Base-by-base conservation (phyloP, 2,329 filamentous ascomycete genomes). In the Phoma sp. region DNA sequence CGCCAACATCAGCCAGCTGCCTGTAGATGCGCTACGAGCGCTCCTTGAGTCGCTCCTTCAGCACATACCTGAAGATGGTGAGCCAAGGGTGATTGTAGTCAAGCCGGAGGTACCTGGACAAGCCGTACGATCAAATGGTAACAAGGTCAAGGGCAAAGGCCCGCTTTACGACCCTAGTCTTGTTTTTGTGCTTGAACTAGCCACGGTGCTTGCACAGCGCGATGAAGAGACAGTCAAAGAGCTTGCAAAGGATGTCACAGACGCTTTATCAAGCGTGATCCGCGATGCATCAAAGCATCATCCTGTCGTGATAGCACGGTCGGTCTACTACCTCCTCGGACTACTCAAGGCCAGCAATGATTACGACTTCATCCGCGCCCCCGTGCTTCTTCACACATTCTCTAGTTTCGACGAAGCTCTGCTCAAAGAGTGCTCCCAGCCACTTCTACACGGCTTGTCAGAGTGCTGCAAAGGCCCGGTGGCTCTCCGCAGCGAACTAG, bases 131-230 rank as follows among this genome's bases (percentile, higher is more conserved):
- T 73, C 84, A 2, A 87, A 88, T 64, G 86, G 83, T 17, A 81
- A 83, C 38, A 88, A 87, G 62, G 61, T 74, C 7, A 76, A 82
- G 69, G 73, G 80, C 9, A 84, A 81, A 51, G 83, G 81, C 15
- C 84, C 88, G 3, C 80, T 82, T 12, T 99, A 99, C 69, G 92
- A 97, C 66, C 92, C 95, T 1, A 87, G 88, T 1, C 83, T 95
- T 46, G 88, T 96, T 0, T 99, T 96, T 69, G 84, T 96, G n/a
- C 81, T 99, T 10, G 95, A 99, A 70, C 83, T 98, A 56, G 90
- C 90, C 33, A 97, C 95, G 0, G 84, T 93, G 1, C 80, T 98
- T 31, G 88, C 90, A 7, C 82, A 96, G 9, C 84, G 90, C 51
- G 89, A 96, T 68, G 80, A 87, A 15, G 84, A 89, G 58, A 91